Base-by-base conservation (phyloP, 768 basidiomycete genomes). In the Pleurotus ostreatus region DNA sequence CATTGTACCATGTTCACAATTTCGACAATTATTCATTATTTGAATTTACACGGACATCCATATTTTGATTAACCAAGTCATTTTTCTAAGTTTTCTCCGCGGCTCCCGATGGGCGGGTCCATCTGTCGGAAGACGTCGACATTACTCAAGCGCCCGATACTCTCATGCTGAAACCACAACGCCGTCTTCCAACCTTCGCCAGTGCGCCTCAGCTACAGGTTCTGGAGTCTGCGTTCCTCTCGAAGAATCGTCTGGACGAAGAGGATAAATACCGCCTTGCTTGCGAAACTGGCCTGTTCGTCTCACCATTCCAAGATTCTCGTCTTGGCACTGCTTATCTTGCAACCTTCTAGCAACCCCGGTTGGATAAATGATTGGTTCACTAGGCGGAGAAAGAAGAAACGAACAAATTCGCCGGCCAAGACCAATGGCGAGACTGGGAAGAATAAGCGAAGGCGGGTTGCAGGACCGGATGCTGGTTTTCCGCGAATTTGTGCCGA, bases 301-400 rank as follows among this genome's bases (percentile, higher is more conserved):
- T 49, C n/a, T n/a, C 20, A 37, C 51, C 6, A 25, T 47, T 44
- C 7, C 46, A 11, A 1, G 15, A 15, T 47, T 15, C 22, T 47
- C 15, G 46, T 37, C 26, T 34, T 37, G 22, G 16, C 7, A 34
- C n/a, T 38, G 5, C 30, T 13, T 3, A 22, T 4, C 49, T 18
- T 34, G 22, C 7, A 7, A 16, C 49, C 37, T 16, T 18, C 13
- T 23, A 53, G 51, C 18, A 39, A 20, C 3, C 12, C 41, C 23
- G 23, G n/a, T 0, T 53, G 51, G 51, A 23, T 53, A 9, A 22
- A 20, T 11, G 51, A 53, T 38, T 53, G 51, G 51, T 53, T 53
- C 15, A 11, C n/a, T 9, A 34, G 30, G 11, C 34, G 51, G 16
- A 53, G 22, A 39, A 53, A 39, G 51, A 53, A 30, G 51, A 40